Conservation (phyloP, 2,329 filamentous ascomycete species). For the Pseudogymnoascus sp. region DNA sequence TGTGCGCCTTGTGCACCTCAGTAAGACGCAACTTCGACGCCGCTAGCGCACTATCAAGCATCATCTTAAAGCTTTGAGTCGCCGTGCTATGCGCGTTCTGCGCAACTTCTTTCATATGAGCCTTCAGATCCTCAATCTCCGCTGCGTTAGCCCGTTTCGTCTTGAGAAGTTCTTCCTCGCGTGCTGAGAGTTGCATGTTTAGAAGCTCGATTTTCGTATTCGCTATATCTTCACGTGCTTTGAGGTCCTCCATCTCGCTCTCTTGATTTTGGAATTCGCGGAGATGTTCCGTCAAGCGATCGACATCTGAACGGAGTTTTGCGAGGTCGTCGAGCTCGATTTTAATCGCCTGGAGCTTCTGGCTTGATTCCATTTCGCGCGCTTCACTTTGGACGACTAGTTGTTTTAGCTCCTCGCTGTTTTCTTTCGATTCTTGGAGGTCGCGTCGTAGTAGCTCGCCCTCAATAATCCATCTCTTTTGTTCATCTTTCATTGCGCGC, state of each 20-base stretch:
- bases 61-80: constrained; percentile 30
- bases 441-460: constrained; percentile 50
- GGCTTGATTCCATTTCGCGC: constrained; percentile 55
- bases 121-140: constrained; percentile 40
- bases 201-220: constrained; percentile 53
- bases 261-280: constrained; percentile 59
- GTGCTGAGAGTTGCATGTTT: constrained; percentile 48
- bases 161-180: constrained; percentile 41
- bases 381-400: constrained; percentile 64
- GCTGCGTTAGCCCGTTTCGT: constrained; percentile 37
- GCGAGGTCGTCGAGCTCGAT: constrained; percentile 54
- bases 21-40: constrained; percentile 40
- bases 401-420: constrained; percentile 57
- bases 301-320: constrained; percentile 50
- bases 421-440: constrained; percentile 49
- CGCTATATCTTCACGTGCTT: constrained; percentile 51
- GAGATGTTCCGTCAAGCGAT: constrained; percentile 53
- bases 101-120: constrained; percentile 16
- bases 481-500: constrained; percentile 59
- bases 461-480: constrained; percentile 56
- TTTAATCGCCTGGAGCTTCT: constrained; percentile 57
- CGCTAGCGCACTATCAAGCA: constrained; percentile 42
- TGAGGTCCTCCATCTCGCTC: constrained; percentile 48
- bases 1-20: constrained; percentile 45
- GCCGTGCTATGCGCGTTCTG: constrained; percentile 23